These are phyloP conservation scores for Saccharomycopsis fermentans DNA, from an alignment of 805 yeast species.

Conservation along the genomic window DNA sequence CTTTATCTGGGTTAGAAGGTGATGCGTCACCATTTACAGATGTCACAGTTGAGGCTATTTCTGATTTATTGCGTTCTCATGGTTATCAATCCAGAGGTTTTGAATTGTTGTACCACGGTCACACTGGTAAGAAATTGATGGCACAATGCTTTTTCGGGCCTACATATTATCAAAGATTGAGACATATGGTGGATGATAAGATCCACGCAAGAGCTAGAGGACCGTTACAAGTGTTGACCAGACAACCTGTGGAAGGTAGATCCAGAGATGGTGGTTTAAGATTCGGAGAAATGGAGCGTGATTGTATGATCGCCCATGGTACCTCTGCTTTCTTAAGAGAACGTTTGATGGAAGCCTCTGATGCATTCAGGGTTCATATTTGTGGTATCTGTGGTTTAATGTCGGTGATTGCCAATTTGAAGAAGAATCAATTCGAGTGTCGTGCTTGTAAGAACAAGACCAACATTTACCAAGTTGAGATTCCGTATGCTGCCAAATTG, in stretches of 20 bases:
- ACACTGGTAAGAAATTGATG: constrained; percentile 95
- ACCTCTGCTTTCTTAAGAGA: constrained; percentile 98
- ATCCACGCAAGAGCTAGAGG: constrained; percentile 99
- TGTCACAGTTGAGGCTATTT: constrained; percentile 95
- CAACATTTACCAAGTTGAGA: constrained; percentile 92
- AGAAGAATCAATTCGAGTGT: constrained; percentile 97
- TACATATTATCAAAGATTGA: constrained; percentile 94
- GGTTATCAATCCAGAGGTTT: constrained; percentile 98
- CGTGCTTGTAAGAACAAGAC: constrained; percentile 98
- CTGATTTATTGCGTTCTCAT: constrained; percentile 83
- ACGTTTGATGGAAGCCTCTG: constrained; percentile 97
- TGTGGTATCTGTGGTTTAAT: constrained; percentile 98
- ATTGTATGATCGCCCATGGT: constrained; percentile 99
- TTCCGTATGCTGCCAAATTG: constrained; percentile 97
- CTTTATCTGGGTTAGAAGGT: constrained; percentile 94
- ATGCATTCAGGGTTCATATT: constrained; percentile 95
- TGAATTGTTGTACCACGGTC: constrained; percentile 98
- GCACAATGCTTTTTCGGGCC: constrained; percentile 99
- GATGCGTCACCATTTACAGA: constrained; percentile 99
- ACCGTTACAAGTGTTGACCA: constrained; percentile 92
- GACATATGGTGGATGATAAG: constrained; percentile 99
- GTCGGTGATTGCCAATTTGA: constrained; percentile 95
- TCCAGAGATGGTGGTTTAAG: constrained; percentile 98
- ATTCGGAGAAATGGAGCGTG: constrained; percentile 99
- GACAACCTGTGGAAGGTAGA: constrained; percentile 99